Percentiles rank a stretch among this genome's conserved stretches.
These are phyloP conservation scores for Amoebophrya sp. DNA, from an alignment of 169 alveolate species.

Conservation along the genomic window DNA sequence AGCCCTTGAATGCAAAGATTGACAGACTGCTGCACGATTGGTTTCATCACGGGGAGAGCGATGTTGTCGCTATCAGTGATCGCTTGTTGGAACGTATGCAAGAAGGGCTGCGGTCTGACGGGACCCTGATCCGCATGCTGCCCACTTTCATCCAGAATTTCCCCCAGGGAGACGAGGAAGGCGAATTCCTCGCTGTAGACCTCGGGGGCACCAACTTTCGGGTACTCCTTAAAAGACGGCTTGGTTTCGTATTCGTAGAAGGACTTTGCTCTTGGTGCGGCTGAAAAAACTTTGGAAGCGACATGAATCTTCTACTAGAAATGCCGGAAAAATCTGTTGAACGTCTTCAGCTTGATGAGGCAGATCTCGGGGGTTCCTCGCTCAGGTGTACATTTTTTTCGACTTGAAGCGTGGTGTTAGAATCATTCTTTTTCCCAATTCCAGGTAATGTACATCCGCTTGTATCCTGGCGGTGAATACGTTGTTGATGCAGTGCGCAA, in stretches of 20 bases:
- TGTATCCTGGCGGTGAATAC: not conserved
- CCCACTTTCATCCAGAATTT: not conserved
- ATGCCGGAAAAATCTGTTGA: no score
- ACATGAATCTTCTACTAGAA: no score
- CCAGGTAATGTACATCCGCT: not conserved
- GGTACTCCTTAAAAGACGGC: no score
- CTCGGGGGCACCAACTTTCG: not conserved
- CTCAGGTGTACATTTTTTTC: no score
- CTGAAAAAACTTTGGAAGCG: no score
- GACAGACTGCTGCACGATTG: not conserved
- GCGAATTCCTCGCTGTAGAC: not conserved
- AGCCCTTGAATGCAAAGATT: no score
- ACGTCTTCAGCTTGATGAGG: no score
- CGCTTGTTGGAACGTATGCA: not conserved
- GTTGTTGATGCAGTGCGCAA: not conserved
- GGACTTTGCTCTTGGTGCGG: no score
- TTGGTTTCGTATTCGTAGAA: no score
- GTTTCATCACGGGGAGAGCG: not conserved
- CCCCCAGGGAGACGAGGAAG: not conserved
- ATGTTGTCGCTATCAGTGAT: not conserved
- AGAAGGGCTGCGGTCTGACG: not conserved
- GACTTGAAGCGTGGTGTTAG: no score
- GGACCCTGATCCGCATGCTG: not conserved
- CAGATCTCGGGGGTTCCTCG: no score
- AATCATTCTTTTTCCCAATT: no score